Conservation (phyloP, 495 filamentous ascomycete genomes). For the Friedmanniomyces simplex region DNA sequence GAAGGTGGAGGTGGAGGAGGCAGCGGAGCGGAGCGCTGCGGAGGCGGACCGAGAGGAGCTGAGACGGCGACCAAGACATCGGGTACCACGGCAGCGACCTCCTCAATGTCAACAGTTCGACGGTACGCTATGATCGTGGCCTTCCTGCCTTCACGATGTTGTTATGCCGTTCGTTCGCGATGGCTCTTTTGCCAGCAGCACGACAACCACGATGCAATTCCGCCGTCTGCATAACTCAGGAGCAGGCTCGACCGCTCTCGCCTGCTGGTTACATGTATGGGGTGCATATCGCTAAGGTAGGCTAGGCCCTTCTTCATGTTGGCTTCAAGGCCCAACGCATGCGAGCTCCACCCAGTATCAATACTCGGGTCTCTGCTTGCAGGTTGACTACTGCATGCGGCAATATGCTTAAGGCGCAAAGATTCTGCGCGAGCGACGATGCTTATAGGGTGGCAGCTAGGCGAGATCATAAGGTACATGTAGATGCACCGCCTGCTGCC, state of each 20-base stretch:
- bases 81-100: no score
- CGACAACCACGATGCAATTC: background rate
- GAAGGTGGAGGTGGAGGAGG: background rate
- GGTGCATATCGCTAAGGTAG: background rate
- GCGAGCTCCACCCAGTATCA: background rate
- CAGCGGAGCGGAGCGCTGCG: background rate
- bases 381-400: slow-evolving; percentile 7
- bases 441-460: background rate
- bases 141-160: no score
- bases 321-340: background rate
- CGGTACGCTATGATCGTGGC: no score
- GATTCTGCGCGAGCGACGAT: background rate
- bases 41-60: background rate
- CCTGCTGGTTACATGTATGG: background rate
- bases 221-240: no score
- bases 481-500: background rate
- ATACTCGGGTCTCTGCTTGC: background rate
- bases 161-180: no score
- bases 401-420: slow-evolving; percentile 8
- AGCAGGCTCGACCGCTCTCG: background rate
- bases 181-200: no score
- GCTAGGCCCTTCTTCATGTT: no score
- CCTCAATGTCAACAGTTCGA: no score
- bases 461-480: no score
- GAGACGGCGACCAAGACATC: background rate